Conservation (phyloP, 495 filamentous ascomycete genomes). For the Annulohypoxylon maeteangense region DNA sequence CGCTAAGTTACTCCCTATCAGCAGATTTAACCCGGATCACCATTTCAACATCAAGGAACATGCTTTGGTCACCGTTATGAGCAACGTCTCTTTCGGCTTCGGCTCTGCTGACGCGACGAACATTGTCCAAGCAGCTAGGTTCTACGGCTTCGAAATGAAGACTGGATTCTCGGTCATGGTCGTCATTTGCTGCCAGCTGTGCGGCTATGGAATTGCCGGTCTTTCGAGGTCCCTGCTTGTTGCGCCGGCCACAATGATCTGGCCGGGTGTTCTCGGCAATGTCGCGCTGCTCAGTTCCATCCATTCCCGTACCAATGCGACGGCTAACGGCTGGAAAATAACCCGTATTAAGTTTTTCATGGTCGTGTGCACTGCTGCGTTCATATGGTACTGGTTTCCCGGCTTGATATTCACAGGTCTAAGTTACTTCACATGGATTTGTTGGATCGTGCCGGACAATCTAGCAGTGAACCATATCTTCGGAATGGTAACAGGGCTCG, state of each 20-base stretch:
- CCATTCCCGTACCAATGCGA: slow-evolving; percentile 41
- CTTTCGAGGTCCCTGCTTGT: slow-evolving; percentile 60
- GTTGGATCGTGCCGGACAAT: slow-evolving; percentile 48
- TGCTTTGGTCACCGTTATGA: slow-evolving; percentile 52
- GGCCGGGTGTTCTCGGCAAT: slow-evolving; percentile 45
- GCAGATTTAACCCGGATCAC: slow-evolving; percentile 50
- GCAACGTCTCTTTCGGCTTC: slow-evolving; percentile 47
- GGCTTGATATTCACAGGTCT: slow-evolving; percentile 45
- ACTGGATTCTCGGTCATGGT: slow-evolving; percentile 56
- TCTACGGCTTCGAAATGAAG: slow-evolving; percentile 56
- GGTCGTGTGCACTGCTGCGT: slow-evolving; percentile 35
- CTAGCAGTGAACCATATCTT: slow-evolving; percentile 47
- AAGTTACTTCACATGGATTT: slow-evolving; percentile 47
- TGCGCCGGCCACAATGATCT: slow-evolving; percentile 44
- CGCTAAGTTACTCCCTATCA: slow-evolving; percentile 40
- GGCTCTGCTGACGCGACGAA: slow-evolving; percentile 57
- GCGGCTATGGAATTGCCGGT: slow-evolving; percentile 57
- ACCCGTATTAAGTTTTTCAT: slow-evolving; percentile 46
- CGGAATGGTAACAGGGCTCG: slow-evolving; percentile 46
- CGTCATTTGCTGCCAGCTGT: slow-evolving; percentile 50
- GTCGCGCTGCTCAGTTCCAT: slow-evolving; percentile 44
- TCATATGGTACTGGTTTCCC: slow-evolving; percentile 48
- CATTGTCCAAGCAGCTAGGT: slow-evolving; percentile 58
- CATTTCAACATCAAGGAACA: slow-evolving; percentile 58
- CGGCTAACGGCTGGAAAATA: slow-evolving; percentile 43